Evolutionary conservation across 2,329 filamentous ascomycete genomes (phyloP).

Genomic region (Hypoxylon sp.): DNA sequence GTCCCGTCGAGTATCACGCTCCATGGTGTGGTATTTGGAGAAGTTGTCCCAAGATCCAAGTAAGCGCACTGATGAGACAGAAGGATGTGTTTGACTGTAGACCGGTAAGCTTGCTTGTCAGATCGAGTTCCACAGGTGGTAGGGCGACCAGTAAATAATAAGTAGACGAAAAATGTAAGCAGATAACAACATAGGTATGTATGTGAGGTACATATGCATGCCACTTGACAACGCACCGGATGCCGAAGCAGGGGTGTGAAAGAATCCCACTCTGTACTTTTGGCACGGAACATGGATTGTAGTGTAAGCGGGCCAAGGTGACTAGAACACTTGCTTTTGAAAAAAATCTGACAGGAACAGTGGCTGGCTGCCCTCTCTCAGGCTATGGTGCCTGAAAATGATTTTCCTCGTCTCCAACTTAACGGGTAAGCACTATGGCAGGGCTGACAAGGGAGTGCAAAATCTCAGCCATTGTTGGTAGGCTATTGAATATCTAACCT

Average conservation of each 20-base stretch:
- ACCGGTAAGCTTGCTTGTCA: slow-evolving; percentile 47
- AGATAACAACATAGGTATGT: slow-evolving; percentile 15
- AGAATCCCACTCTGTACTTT: slow-evolving; percentile 46
- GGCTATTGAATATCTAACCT: slow-evolving; percentile 49
- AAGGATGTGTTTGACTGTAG: slow-evolving; percentile 69
- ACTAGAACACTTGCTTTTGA: slow-evolving; percentile 38
- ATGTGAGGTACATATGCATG: slow-evolving; percentile 16
- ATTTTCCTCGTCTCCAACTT: slow-evolving; percentile 25
- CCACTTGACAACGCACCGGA: slow-evolving; percentile 38
- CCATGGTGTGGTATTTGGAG: slow-evolving; percentile 80
- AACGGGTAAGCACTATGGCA: slow-evolving; percentile 41
- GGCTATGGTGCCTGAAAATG: slow-evolving; percentile 35
- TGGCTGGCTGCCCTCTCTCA: slow-evolving; percentile 36
- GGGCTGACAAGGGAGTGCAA: slow-evolving; percentile 44
- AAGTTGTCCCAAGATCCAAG: slow-evolving; percentile 98
- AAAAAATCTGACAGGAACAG: slow-evolving; percentile 39
- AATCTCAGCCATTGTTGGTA: slow-evolving; percentile 31
- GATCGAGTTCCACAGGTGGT: slow-evolving; percentile 31
- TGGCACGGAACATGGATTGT: slow-evolving; percentile 37
- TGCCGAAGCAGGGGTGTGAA: slow-evolving; percentile 36
- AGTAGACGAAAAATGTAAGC: slow-evolving; percentile 27
- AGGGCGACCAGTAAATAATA: slow-evolving; percentile 36
- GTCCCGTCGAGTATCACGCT: slow-evolving; percentile 81
- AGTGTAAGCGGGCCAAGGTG: slow-evolving; percentile 39
- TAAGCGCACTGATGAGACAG: slow-evolving; percentile 79